Evolutionary conservation across 441 rosid species (phyloP).

Genomic region (Metrosideros polymorpha): DNA sequence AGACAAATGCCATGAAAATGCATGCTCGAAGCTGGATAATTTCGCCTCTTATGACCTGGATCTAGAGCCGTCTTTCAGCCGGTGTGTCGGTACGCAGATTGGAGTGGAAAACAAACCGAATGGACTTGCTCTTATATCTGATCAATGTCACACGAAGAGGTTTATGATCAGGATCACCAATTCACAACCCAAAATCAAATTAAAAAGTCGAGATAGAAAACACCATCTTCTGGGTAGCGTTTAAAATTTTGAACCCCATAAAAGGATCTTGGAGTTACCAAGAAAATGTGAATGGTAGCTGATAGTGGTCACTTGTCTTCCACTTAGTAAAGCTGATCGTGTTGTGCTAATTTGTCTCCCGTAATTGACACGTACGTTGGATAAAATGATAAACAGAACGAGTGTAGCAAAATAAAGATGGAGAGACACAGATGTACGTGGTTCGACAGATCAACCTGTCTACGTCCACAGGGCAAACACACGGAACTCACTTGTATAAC

Average conservation of each 20-base stretch:
- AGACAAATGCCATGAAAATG: neutral
- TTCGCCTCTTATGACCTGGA: neutral
- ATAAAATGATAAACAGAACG: no score
- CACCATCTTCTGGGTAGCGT: neutral
- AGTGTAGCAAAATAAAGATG: no score
- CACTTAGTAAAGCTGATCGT: neutral
- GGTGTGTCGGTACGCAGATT: neutral
- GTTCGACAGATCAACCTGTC: no score
- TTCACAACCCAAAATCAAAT: neutral
- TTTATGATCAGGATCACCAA: neutral
- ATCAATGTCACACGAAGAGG: neutral
- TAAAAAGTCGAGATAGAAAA: neutral
- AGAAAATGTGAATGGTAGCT: neutral
- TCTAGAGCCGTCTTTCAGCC: neutral
- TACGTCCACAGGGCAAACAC: no score
- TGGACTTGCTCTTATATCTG: neutral
- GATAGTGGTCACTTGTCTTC: neutral
- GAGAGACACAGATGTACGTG: no score
- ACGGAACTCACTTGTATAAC: no score
- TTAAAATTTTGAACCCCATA: neutral
- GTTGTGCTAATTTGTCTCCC: no score
- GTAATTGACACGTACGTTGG: no score
- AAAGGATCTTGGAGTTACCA: neutral
- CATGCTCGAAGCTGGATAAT: neutral
- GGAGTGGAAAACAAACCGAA: neutral